Conservation (phyloP, 176 grass and related monocot genomes). For the Saccharum spontaneum region DNA sequence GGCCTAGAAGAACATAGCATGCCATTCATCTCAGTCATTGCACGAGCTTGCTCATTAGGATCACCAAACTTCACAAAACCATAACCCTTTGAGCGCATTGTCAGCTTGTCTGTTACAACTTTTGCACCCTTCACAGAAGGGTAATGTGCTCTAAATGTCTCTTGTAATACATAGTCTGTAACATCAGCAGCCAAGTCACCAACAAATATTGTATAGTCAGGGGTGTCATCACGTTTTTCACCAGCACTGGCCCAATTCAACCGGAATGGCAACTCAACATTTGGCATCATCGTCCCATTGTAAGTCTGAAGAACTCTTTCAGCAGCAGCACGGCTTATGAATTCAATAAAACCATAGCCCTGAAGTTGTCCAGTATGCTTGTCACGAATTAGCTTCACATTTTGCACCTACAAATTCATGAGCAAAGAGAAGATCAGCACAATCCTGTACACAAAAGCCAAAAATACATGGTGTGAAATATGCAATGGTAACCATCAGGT, state of each 20-base stretch:
- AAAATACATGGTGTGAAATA: not conserved
- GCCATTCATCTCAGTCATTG: slow-evolving; percentile 94
- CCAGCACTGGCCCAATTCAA: slow-evolving; percentile 85
- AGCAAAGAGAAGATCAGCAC: not conserved
- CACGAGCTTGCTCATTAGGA: slow-evolving; percentile 68
- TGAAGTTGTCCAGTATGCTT: slow-evolving; percentile 74
- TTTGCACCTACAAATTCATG: slow-evolving; percentile 50
- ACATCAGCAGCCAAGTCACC: slow-evolving; percentile 87
- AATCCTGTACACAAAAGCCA: not conserved
- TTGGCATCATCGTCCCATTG: slow-evolving; percentile 86
- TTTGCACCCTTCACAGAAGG: slow-evolving; percentile 84
- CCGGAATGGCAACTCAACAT: slow-evolving; percentile 62
- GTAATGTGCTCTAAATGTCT: slow-evolving; percentile 72
- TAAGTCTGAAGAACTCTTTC: slow-evolving; percentile 74
- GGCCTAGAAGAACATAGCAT: slow-evolving; percentile 76
- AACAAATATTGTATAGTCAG: slow-evolving; percentile 89
- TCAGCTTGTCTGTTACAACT: slow-evolving; percentile 85
- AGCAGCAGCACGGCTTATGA: slow-evolving; percentile 49
- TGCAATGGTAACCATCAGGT: not conserved
- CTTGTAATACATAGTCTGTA: slow-evolving; percentile 81
- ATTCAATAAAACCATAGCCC: slow-evolving; percentile 88
- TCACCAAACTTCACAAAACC: slow-evolving; percentile 87
- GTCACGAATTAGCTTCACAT: slow-evolving; percentile 79
- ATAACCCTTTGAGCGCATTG: slow-evolving; percentile 79
- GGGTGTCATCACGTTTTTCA: slow-evolving; percentile 75